phyloP scores from a whole-genome alignment of 306 rosid genomes.

The Prunus campanulata region DNA sequence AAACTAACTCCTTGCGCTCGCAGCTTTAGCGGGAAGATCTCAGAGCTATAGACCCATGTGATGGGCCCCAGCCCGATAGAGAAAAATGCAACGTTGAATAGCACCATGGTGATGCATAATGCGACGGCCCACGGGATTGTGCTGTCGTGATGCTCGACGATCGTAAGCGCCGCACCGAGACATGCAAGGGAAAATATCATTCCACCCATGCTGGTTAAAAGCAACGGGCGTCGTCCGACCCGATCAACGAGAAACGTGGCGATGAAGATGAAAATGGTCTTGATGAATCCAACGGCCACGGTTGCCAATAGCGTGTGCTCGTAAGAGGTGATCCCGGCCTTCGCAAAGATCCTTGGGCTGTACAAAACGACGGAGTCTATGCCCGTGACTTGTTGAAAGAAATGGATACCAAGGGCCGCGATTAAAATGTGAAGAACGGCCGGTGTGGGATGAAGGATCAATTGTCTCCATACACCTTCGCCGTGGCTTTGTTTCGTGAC shows the following conservation, averaged over 20 bases:
- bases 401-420: slow-evolving; percentile 37
- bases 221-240: not conserved
- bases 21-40: slow-evolving; percentile 26
- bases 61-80: slow-evolving; percentile 56
- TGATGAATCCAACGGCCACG: slow-evolving; percentile 24
- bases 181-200: not conserved
- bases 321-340: slow-evolving; percentile 29
- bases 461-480: not conserved
- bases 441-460: slow-evolving; percentile 45
- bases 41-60: slow-evolving; percentile 9
- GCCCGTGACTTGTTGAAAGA: slow-evolving; percentile 47
- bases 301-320: slow-evolving; percentile 28
- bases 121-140: not conserved
- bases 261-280: slow-evolving; percentile 13
- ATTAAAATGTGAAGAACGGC: slow-evolving; percentile 43
- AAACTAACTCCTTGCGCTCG: slow-evolving; percentile 45
- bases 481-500: not conserved
- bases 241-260: not conserved
- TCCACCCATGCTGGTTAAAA: not conserved
- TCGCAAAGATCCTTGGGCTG: slow-evolving; percentile 39
- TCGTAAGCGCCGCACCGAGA: not conserved
- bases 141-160: not conserved
- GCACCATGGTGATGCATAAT: not conserved
- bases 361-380: slow-evolving; percentile 45
- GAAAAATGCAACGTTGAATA: slow-evolving; percentile 33